These are phyloP conservation scores for Saccharum hybrid DNA, from an alignment of 202 grass and related monocot species.

Conservation along the genomic window DNA sequence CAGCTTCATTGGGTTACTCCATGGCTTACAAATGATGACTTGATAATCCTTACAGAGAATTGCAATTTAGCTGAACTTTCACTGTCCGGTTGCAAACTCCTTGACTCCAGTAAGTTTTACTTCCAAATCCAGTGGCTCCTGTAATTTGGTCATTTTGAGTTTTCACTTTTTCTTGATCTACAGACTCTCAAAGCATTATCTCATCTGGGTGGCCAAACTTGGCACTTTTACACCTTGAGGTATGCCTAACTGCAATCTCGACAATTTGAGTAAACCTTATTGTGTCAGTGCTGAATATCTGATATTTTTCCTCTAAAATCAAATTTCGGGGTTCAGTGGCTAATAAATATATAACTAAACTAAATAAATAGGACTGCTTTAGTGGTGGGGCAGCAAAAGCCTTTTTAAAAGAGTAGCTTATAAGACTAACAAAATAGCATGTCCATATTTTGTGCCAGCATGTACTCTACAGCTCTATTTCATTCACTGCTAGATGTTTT, in stretches of 20 bases:
- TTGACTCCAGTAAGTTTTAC: conserved; percentile 71
- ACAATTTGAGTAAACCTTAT: background rate
- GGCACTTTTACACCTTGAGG: conserved; percentile 72
- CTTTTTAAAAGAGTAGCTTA: background rate
- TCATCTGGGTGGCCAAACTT: conserved; percentile 77
- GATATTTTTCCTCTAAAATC: background rate
- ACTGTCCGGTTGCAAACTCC: conserved; percentile 79
- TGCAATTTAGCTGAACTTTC: conserved; percentile 72
- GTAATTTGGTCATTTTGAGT: conserved; percentile 18
- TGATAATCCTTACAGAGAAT: conserved; percentile 59
- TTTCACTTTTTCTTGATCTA: conserved; percentile 11
- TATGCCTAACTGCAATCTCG: background rate
- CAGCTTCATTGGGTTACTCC: conserved; percentile 69
- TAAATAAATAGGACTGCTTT: background rate
- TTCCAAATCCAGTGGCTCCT: conserved; percentile 12
- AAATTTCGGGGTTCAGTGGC: background rate
- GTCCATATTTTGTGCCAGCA: conserved; percentile 11
- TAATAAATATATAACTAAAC: background rate
- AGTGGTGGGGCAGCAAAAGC: background rate
- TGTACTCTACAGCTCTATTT: background rate
- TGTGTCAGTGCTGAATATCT: conserved; percentile 2
- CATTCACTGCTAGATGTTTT: conserved; percentile 15
- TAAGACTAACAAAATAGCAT: background rate
- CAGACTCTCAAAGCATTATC: conserved; percentile 74
- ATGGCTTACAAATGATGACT: conserved; percentile 82